Evolutionary conservation across 495 filamentous ascomycete species (phyloP).

Genomic region (Neurospora cerealis): DNA sequence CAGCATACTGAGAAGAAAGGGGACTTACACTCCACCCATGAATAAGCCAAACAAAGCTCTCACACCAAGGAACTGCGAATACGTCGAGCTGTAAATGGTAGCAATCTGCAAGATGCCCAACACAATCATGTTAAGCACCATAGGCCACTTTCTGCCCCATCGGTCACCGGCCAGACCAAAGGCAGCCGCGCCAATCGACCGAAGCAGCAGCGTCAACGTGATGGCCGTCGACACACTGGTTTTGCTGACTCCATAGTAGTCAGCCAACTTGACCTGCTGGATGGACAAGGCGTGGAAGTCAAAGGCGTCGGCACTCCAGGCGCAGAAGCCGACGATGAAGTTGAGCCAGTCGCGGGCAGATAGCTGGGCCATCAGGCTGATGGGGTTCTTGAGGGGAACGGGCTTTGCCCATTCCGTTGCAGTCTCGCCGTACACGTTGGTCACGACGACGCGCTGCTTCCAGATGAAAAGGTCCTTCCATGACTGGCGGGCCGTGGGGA

Average conservation of each 20-base stretch:
- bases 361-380: constrained; percentile 49
- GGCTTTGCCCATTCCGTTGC: constrained; percentile 51
- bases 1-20: background rate
- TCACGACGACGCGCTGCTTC: constrained; percentile 56
- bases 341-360: constrained; percentile 48
- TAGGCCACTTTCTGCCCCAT: constrained; percentile 74
- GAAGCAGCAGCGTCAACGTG: constrained; percentile 60
- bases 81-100: constrained; percentile 59
- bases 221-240: constrained; percentile 65
- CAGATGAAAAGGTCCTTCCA: constrained; percentile 55
- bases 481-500: constrained; percentile 49
- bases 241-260: constrained; percentile 53
- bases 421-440: constrained; percentile 45
- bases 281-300: constrained; percentile 72
- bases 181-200: constrained; percentile 58
- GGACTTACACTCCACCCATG: constrained; percentile 58
- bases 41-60: constrained; percentile 65
- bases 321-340: constrained; percentile 51
- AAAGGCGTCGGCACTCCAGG: constrained; percentile 64
- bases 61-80: constrained; percentile 60
- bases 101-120: constrained; percentile 56
- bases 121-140: constrained; percentile 62
- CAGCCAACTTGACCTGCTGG: constrained; percentile 56
- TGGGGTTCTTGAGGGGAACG: constrained; percentile 48
- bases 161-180: constrained; percentile 66